Percentiles rank a stretch among this genome's conserved stretches.
These are phyloP conservation scores for Nicotiana undulata DNA, from an alignment of 257 asterid species.

Conservation along the genomic window DNA sequence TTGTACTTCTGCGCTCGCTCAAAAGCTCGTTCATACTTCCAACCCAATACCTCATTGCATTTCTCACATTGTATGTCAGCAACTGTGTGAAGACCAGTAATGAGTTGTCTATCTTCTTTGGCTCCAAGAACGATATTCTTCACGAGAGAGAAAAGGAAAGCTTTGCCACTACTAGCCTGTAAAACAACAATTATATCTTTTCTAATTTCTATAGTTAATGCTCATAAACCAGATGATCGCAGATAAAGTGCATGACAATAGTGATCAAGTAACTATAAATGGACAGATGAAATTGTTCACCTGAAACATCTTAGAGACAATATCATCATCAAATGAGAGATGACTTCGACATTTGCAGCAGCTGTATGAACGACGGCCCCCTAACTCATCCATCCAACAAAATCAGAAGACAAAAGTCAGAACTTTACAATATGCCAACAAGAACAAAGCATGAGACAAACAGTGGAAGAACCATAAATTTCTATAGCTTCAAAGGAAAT, in stretches of 20 bases:
- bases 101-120: constrained; percentile 30
- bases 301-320: constrained; percentile 35
- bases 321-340: constrained; percentile 51
- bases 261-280: neutral
- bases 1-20: constrained; percentile 31
- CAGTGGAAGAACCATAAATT: neutral
- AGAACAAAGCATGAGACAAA: neutral
- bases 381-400: constrained; percentile 48
- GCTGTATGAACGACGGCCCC: constrained; percentile 65
- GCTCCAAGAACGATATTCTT: constrained; percentile 25
- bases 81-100: constrained; percentile 34
- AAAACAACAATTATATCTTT: neutral
- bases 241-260: neutral
- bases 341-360: constrained; percentile 75
- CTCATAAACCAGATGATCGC: neutral
- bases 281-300: neutral
- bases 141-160: constrained; percentile 30
- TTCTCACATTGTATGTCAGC: constrained; percentile 28
- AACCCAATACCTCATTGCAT: constrained; percentile 28
- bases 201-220: neutral
- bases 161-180: constrained; percentile 30
- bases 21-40: constrained; percentile 36
- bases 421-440: neutral
- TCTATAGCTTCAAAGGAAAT: constrained; percentile 17
- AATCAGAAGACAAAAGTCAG: constrained; percentile 5